Conservation (phyloP, 371 early-diverging fungal species). For the Mucor plumbeus region DNA sequence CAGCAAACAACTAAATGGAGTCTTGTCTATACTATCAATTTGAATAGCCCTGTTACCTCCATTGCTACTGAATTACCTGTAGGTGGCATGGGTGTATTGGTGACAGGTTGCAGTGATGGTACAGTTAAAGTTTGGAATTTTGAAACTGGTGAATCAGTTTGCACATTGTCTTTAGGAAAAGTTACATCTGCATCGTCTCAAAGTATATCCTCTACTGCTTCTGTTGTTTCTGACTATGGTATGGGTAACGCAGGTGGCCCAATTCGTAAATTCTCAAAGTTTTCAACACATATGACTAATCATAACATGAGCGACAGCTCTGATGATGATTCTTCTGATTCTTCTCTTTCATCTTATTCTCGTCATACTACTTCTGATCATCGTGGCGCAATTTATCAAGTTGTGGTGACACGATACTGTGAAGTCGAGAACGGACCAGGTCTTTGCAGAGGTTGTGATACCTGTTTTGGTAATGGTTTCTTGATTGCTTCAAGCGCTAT, state of each 20-base stretch:
- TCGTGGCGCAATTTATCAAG: constrained; percentile 31
- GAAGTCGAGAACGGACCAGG: constrained; percentile 37
- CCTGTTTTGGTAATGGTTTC: constrained; percentile 43
- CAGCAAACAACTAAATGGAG: constrained; percentile 29
- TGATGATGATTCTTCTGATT: constrained; percentile 3
- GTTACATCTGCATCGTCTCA: background rate
- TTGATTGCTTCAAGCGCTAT: constrained; percentile 36
- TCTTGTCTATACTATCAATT: constrained; percentile 32
- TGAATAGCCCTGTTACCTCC: constrained; percentile 25
- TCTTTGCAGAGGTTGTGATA: constrained; percentile 33
- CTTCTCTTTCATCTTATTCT: background rate
- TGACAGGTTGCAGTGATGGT: constrained; percentile 85
- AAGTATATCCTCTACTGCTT: background rate
- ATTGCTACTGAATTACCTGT: constrained; percentile 38
- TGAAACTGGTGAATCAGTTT: constrained; percentile 67
- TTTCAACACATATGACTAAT: background rate
- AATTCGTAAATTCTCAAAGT: constrained; percentile 26
- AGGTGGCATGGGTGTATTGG: constrained; percentile 50
- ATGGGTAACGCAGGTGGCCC: constrained; percentile 16
- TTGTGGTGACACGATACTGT: constrained; percentile 38
- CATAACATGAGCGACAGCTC: background rate
- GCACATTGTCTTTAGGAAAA: constrained; percentile 39
- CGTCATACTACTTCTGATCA: constrained; percentile 21
- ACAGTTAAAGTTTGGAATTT: constrained; percentile 91
- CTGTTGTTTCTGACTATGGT: background rate